Percentiles rank a stretch among this genome's conserved stretches.
Conservation (phyloP, 768 basidiomycete species). For the Fibroporia radiculosa region DNA sequence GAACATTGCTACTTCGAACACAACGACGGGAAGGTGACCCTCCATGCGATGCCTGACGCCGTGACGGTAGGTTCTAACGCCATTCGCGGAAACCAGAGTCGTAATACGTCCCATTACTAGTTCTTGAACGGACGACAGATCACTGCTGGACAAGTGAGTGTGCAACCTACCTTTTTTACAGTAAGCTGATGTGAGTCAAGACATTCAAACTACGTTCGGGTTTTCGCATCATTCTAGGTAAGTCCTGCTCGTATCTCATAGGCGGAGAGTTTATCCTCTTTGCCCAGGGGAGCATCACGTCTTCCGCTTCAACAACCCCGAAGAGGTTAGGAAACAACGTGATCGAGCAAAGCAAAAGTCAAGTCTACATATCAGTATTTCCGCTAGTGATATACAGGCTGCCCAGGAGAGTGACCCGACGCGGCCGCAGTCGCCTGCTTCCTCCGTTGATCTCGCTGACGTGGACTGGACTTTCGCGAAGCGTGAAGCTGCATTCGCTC, state of each 20-base stretch:
- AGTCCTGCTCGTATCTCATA: slow-evolving; percentile 15
- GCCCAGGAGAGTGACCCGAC: slow-evolving; percentile 38
- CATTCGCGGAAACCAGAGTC: too few relatives aligned
- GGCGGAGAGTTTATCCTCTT: not conserved
- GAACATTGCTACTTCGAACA: slow-evolving; percentile 94
- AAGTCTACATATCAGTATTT: slow-evolving; percentile 54
- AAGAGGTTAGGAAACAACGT: slow-evolving; percentile 87
- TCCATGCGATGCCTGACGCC: slow-evolving; percentile 73
- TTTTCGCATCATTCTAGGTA: slow-evolving; percentile 93
- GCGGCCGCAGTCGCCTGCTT: slow-evolving; percentile 73
- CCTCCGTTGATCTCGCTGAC: slow-evolving; percentile 56
- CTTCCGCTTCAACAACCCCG: slow-evolving; percentile 94
- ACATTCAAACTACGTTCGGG: slow-evolving; percentile 86
- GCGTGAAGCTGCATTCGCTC: slow-evolving; percentile 85
- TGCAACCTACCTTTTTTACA: not conserved
- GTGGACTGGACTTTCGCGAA: slow-evolving; percentile 98
- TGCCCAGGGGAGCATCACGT: slow-evolving; percentile 86
- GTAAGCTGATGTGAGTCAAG: slow-evolving; percentile 22
- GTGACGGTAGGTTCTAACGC: slow-evolving; percentile 59
- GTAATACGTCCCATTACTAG: slow-evolving; percentile 29
- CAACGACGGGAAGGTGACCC: slow-evolving; percentile 71
- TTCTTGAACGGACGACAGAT: slow-evolving; percentile 94
- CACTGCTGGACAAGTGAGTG: slow-evolving; percentile 60
- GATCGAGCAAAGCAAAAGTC: slow-evolving; percentile 74
- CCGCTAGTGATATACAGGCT: slow-evolving; percentile 61